Evolutionary conservation across 2,329 filamentous ascomycete genomes (phyloP), one percentile per base, ranked within the genome.

Genomic region (Dactylellina drechsleri): DNA sequence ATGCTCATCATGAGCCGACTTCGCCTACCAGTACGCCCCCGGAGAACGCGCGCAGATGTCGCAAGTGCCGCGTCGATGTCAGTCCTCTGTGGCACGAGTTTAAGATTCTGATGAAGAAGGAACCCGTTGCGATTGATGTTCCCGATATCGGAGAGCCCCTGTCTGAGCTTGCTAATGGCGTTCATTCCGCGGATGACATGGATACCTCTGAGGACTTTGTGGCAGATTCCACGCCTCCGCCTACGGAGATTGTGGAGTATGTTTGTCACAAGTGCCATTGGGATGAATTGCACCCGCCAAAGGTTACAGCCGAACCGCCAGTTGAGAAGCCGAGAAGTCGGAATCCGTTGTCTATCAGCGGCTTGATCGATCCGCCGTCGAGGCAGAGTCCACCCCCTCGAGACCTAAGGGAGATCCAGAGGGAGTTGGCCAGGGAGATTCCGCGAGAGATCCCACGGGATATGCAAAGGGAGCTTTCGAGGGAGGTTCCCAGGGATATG

Each of bases 31-130:
- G 67, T 20, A 64, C 50, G 23, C 43, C 76, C 64, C 47, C 76
- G 79, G 81, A 66, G 82, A 84, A 70, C 79, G 79, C 16, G 76
- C 80, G 16, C 79, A 79, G 16, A 80, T 80, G 79, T 28, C 76
- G 77, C 26, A 75, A 75, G 41, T 80, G 79, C 16, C 66, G 77
- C 28, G 76, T 74, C 36, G 78, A 78, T 59, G 76, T 79, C 26
- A 79, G 77, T 50, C 79, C 79, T 5, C 26, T 80, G 7, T 80
- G 79, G 79, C 74, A 78, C 60, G 79, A 79, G 56, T 54, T 41
- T 28, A 75, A 75, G 71, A 75, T 75, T 59, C 56, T 70, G 7
- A 74, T 77, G 65, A 73, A 77, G 71, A 68, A 71, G 49, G 70
- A 77, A 40, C 66, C 76, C 23, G 40, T 36, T 36, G 47, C 18